A percentile compares a stretch with the other conserved stretches of the same genome.
Evolutionary conservation across 2,329 filamentous ascomycete genomes (phyloP).

Genomic region (Penicillium frequentans): DNA sequence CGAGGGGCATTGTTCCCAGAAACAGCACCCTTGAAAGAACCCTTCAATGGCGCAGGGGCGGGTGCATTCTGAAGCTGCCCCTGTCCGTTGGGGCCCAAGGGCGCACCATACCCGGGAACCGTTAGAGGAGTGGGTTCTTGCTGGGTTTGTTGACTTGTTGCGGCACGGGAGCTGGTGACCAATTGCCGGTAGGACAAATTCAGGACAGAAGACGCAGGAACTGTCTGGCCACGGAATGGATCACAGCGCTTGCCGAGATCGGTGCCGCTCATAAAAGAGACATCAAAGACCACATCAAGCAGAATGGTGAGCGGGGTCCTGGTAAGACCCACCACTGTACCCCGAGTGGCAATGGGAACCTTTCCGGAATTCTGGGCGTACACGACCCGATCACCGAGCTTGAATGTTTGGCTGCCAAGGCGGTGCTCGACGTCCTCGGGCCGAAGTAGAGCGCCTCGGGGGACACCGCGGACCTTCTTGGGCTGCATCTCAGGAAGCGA

Average conservation of each 20-base stretch:
- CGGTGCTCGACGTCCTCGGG: conserved; percentile 95
- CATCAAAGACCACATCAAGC: conserved; percentile 90
- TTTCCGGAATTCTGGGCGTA: conserved; percentile 92
- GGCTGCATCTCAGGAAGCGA: conserved; percentile 56
- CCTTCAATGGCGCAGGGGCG: conserved; percentile 58
- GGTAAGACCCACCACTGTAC: conserved; percentile 93
- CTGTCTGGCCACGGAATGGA: conserved; percentile 90
- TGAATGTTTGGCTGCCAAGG: conserved; percentile 79
- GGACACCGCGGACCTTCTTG: conserved; percentile 76
- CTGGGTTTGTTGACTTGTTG: conserved; percentile 52
- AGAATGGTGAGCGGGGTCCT: conserved; percentile 79
- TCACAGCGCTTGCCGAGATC: conserved; percentile 87
- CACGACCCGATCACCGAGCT: conserved; percentile 84
- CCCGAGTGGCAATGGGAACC: conserved; percentile 86
- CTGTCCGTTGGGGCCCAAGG: conserved; percentile 57
- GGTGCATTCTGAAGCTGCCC: conserved; percentile 60
- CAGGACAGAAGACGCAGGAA: conserved; percentile 81
- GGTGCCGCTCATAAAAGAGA: conserved; percentile 95
- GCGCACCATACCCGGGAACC: conserved; percentile 57
- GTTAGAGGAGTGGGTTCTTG: conserved; percentile 56
- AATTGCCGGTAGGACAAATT: conserved; percentile 84
- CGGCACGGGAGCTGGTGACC: conserved; percentile 55
- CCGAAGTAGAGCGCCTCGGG: conserved; percentile 83
- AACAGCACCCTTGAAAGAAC: conserved; percentile 60
- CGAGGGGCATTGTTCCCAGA: conserved; percentile 45